phyloP scores from a whole-genome alignment of 805 yeast genomes.

The Yarrowia sp. region DNA sequence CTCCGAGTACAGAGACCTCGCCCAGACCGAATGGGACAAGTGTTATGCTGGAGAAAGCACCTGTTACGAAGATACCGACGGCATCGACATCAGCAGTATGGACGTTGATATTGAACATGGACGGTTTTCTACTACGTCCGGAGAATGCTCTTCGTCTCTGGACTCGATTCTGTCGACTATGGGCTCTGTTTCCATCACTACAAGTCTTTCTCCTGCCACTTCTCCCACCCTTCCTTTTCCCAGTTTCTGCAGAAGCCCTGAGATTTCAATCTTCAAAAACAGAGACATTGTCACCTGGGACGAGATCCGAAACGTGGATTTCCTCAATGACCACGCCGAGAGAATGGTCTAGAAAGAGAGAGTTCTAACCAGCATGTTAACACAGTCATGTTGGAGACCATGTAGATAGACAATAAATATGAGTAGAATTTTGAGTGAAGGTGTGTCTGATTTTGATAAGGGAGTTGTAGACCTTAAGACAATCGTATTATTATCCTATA shows the following conservation, averaged over 20 bases:
- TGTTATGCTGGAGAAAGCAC: conserved; percentile 1
- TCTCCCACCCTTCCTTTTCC: conserved; percentile 1
- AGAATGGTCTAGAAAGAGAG: neutral
- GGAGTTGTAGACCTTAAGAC: too few relatives aligned
- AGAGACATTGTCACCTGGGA: neutral
- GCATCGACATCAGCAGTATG: neutral
- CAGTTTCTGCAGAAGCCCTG: neutral
- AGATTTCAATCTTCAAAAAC: neutral
- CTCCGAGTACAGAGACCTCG: conserved; percentile 3
- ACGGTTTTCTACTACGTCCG: neutral
- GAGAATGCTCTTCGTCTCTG: neutral
- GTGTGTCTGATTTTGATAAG: too few relatives aligned
- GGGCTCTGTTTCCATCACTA: neutral
- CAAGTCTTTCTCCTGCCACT: neutral
- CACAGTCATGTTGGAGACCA: too few relatives aligned
- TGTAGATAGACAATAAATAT: neutral
- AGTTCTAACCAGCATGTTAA: too few relatives aligned
- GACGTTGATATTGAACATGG: neutral
- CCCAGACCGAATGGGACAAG: conserved; percentile 8
- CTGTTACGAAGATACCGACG: neutral
- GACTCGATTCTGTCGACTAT: neutral
- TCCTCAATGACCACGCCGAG: neutral
- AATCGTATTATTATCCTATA: too few relatives aligned
- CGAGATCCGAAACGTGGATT: neutral
- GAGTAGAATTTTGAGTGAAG: too few relatives aligned